Evolutionary conservation across 2,329 filamentous ascomycete genomes (phyloP).

Genomic region (Berkeleyomyces rouxiae): DNA sequence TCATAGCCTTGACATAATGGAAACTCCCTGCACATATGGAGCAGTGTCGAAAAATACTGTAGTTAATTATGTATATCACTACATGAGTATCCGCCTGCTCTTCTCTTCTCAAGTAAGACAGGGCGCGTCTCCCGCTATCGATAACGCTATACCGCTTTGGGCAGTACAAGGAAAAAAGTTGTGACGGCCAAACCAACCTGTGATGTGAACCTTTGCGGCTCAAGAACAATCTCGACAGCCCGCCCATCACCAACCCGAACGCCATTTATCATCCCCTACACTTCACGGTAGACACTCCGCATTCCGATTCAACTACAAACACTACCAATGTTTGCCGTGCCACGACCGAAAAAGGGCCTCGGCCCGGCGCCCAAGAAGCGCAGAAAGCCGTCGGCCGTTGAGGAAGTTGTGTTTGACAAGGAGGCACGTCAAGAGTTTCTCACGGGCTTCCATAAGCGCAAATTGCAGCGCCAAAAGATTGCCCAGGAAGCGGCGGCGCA

Average conservation of each 20-base stretch:
- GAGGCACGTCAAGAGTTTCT: conserved; percentile 70
- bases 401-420: conserved; percentile 75
- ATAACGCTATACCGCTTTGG: conserved; percentile 11
- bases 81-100: background rate
- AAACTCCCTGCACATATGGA: too few species aligned
- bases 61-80: background rate
- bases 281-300: conserved; percentile 4
- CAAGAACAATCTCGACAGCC: background rate
- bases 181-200: background rate
- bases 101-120: background rate
- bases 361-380: conserved; percentile 49
- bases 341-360: conserved; percentile 37
- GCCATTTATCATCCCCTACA: background rate
- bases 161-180: conserved; percentile 12
- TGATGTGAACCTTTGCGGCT: conserved; percentile 7
- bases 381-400: conserved; percentile 42
- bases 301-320: conserved; percentile 8
- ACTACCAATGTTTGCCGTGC: conserved; percentile 32
- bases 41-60: background rate
- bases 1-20: too few species aligned
- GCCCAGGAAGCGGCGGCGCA: conserved; percentile 70
- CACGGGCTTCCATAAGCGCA: conserved; percentile 94
- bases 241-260: background rate
- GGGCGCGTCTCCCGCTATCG: conserved; percentile 4
- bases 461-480: conserved; percentile 65